Evolutionary conservation across 148 eudicot species (phyloP).

Genomic region (Silene conica): DNA sequence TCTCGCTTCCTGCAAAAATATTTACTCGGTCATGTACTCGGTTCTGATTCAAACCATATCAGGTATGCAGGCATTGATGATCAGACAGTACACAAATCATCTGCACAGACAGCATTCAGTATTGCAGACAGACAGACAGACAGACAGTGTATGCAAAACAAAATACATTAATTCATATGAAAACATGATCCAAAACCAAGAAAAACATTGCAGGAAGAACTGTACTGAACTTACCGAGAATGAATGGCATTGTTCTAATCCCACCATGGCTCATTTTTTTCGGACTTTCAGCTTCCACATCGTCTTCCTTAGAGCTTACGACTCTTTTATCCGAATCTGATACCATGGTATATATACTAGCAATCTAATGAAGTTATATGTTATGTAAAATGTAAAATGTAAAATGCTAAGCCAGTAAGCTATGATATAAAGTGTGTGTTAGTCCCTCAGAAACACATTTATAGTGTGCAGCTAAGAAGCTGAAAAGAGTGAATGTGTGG

Average conservation of each 20-base stretch:
- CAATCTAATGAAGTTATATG: background rate
- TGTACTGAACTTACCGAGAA: constrained; percentile 49
- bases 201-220: background rate
- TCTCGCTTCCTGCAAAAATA: constrained; percentile 59
- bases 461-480: background rate
- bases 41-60: no score
- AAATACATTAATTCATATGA: background rate
- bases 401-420: background rate
- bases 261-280: constrained; percentile 56
- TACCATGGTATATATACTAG: constrained; percentile 14
- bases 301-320: constrained; percentile 11
- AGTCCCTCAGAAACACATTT: background rate
- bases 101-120: constrained; percentile 4
- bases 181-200: background rate
- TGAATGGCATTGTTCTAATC: constrained; percentile 76
- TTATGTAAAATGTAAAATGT: background rate
- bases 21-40: background rate
- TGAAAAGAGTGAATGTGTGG: background rate
- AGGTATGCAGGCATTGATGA: no score
- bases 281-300: constrained; percentile 22
- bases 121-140: constrained; percentile 12
- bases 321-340: constrained; percentile 23
- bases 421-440: background rate
- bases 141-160: constrained; percentile 7
- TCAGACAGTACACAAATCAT: no score